phyloP scores from a whole-genome alignment of 169 alveolate genomes.

The Eimeria zaria region DNA sequence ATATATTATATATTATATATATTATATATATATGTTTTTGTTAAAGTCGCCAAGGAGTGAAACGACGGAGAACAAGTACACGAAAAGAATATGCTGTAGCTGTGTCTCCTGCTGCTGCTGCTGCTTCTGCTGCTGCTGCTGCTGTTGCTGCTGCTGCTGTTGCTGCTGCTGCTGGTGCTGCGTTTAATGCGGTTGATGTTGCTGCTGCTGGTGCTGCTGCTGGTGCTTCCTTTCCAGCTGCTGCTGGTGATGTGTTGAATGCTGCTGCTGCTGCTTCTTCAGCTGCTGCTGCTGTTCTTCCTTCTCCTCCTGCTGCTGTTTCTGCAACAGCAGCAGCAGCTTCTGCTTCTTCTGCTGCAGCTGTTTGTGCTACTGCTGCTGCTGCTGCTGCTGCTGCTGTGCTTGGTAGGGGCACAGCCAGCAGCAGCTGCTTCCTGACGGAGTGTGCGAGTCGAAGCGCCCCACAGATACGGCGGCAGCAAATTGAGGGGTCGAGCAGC shows the following conservation, averaged over 20 bases:
- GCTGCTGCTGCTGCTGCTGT: neutral
- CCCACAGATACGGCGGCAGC: too few relatives aligned
- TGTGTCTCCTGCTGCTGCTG: too few relatives aligned
- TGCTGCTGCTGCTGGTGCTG: neutral
- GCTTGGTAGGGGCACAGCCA: too few relatives aligned
- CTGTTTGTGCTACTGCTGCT: neutral
- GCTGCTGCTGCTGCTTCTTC: neutral
- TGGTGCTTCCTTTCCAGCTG: neutral
- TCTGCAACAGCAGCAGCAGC: neutral
- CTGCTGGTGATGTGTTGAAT: too few relatives aligned
- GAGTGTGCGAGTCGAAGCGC: neutral
- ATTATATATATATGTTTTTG: too few relatives aligned
- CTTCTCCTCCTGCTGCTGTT: neutral
- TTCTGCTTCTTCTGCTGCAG: too few relatives aligned
- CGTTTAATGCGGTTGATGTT: neutral
- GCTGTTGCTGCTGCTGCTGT: neutral
- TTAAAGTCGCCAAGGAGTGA: too few relatives aligned
- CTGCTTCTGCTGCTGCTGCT: neutral
- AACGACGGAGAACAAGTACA: too few relatives aligned
- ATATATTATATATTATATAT: too few relatives aligned
- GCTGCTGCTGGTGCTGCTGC: neutral
- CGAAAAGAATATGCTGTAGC: too few relatives aligned
- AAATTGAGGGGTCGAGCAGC: too few relatives aligned
- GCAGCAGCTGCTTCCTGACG: neutral
- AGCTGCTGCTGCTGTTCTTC: neutral